Base-by-base conservation (phyloP, 768 basidiomycete genomes). In the Hericium rajendrae region DNA sequence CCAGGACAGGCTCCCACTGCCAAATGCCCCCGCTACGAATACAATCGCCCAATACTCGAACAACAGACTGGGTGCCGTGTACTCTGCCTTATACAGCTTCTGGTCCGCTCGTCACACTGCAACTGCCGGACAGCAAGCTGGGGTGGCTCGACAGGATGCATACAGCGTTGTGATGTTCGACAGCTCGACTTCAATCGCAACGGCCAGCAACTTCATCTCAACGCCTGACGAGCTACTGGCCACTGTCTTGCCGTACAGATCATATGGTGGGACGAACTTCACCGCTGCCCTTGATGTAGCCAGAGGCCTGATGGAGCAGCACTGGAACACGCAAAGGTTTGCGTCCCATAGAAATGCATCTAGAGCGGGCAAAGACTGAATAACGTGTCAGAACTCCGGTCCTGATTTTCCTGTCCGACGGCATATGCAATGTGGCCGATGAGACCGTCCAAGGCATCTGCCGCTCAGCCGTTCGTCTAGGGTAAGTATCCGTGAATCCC, bases 321-420 rank as follows among this genome's bases (percentile, higher is more conserved):
- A 72, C 61, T 83, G 82, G 82, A 79, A 72, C 49, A 74, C 74
- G 0, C 78, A 82, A 57, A 70, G 78, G 82, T 77, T 54, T 24
- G 58, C 41, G 13, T 8, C 22, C 18, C 22, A 13, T 22, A 22
- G 24, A 0, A 11, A 48, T 6, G 2, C 6, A 15, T 32, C 5
- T 26, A 26, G 26, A 26, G 38, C 56, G 18, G 20, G 5, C 2
- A 40, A 16, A 15, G 3, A 6, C 24, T 50, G 6, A 28, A 3
- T 6, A 22, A 18, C 9, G 26, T 22, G 26, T 22, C 49, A 79
- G 80, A 46, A 67, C 73, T 1, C 80, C 82, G 0, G 73, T 82
- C 8, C 67, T 83, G n/a, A 74, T 83, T 50, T 84, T 83, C 66
- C 69, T 82, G 9, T 83, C 82, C 2, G 82, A 81, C 57, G 82